Evolutionary conservation across 495 filamentous ascomycete genomes (phyloP), one percentile per base, ranked within the genome.

Genomic region (Aspergillus mulundensis): DNA sequence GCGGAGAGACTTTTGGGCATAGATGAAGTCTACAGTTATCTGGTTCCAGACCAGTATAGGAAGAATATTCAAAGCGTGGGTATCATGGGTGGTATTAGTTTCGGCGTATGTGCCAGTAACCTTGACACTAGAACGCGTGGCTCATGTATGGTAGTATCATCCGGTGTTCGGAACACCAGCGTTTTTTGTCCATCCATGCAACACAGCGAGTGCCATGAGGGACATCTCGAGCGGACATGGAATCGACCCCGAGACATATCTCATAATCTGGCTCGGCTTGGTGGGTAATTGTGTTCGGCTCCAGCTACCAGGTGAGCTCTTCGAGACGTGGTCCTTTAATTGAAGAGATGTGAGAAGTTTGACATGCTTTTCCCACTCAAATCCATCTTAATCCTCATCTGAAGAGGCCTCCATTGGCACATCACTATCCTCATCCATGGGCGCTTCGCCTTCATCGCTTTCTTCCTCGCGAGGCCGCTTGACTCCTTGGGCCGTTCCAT

Each of bases 131-230:
- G 43, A 44, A 28, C 50, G 45, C 52, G 43, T 60, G 66, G 68
- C 72, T 83, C 72, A 75, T 71, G 57, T 73, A 76, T 63, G 57
- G 58, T 69, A 91, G 89, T 84, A 92, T 72, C 89, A 94, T 78
- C 90, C 90, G 44, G 70, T 85, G 41, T 87, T 83, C 54, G 86
- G 84, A 53, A 63, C 85, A 45, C 89, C 90, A 44, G 77, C 82
- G 46, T 91, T 88, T 65, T 94, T 91, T 72, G 74, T 94, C 61
- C 90, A 95, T 71, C 90, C 90, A 20, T 95, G 90, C 76, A 82
- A 88, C 66, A 86, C 90, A n/a, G 85, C 84, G 53, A 87, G 90
- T 58, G 87, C 86, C 46, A 87, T 95, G 82, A 65, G 64, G 53
- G 63, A 67, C 41, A 63, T 82, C 51, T 65, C 70, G 54, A 75